phyloP scores from a whole-genome alignment of 176 grass and related monocot genomes.

The Zoysia japonica region DNA sequence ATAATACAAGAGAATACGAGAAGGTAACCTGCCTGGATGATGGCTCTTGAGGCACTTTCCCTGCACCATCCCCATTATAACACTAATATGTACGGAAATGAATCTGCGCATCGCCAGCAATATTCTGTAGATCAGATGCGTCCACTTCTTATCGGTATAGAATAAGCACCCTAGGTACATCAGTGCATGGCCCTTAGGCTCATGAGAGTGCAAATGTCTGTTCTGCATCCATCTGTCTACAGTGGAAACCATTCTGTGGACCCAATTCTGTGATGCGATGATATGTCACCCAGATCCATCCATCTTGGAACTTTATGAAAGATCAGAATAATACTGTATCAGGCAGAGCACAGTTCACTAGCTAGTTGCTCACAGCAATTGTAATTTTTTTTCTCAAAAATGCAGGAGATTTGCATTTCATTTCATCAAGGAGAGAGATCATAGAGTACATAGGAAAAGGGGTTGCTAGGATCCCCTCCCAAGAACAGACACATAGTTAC shows the following conservation, averaged over 20 bases:
- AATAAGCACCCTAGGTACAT: not conserved
- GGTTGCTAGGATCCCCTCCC: not conserved
- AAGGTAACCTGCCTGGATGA: slow-evolving; percentile 42
- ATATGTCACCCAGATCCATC: slow-evolving; percentile 37
- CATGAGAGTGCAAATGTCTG: not conserved
- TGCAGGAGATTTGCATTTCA: too few species aligned
- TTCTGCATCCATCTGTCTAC: slow-evolving; percentile 36
- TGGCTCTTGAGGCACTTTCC: slow-evolving; percentile 40
- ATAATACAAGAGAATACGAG: slow-evolving; percentile 25
- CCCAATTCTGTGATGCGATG: slow-evolving; percentile 44
- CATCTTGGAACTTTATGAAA: slow-evolving; percentile 34
- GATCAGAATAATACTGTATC: slow-evolving; percentile 43
- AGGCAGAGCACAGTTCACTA: slow-evolving; percentile 39
- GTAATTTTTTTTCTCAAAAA: not conserved
- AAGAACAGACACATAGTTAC: too few species aligned
- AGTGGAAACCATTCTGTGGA: slow-evolving; percentile 22
- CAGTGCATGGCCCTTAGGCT: too few species aligned
- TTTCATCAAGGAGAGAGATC: too few species aligned
- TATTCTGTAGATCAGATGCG: slow-evolving; percentile 16
- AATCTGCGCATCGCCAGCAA: slow-evolving; percentile 20
- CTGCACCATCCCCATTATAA: slow-evolving; percentile 27
- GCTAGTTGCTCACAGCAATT: slow-evolving; percentile 35
- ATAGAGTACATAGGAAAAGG: not conserved
- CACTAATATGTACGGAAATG: slow-evolving; percentile 32
- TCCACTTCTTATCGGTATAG: slow-evolving; percentile 29